phyloP scores from a whole-genome alignment of 805 yeast species.

The Spathaspora passalidarum region DNA sequence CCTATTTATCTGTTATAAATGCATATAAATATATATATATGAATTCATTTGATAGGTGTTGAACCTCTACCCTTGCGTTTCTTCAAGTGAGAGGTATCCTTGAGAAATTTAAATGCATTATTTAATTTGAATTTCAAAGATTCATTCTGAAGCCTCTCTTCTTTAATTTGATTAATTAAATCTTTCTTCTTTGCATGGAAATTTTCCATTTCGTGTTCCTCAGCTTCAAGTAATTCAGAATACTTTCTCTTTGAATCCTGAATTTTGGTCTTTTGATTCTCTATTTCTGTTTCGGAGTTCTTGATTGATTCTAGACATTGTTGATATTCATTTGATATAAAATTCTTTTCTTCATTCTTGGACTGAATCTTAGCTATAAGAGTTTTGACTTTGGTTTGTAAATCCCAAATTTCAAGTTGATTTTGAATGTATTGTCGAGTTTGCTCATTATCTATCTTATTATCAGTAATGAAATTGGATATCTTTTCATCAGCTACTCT shows the following conservation, averaged over 20 bases:
- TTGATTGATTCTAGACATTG: constrained; percentile 49
- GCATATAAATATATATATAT: neutral
- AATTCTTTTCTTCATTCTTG: constrained; percentile 56
- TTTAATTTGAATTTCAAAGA: constrained; percentile 25
- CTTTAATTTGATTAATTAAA: constrained; percentile 19
- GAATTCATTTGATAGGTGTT: constrained; percentile 25
- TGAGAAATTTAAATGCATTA: constrained; percentile 32
- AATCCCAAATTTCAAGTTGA: constrained; percentile 41
- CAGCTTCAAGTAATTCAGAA: constrained; percentile 18
- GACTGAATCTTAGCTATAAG: constrained; percentile 45
- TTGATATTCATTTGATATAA: constrained; percentile 57
- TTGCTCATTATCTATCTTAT: constrained; percentile 16
- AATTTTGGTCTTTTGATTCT: constrained; percentile 17
- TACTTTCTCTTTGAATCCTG: constrained; percentile 17
- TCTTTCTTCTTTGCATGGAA: constrained; percentile 20
- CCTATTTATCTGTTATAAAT: constrained; percentile 63
- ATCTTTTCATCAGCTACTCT: constrained; percentile 26
- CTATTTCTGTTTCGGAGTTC: constrained; percentile 39
- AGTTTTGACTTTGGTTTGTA: constrained; percentile 45
- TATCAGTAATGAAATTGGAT: constrained; percentile 16
- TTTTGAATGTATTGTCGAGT: constrained; percentile 25
- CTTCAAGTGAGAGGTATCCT: constrained; percentile 39
- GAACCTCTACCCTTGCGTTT: constrained; percentile 40
- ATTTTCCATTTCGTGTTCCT: constrained; percentile 17
- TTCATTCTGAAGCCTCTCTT: constrained; percentile 22